phyloP scores from a whole-genome alignment of 2,329 filamentous ascomycete genomes.

The Xylaria sp. region DNA sequence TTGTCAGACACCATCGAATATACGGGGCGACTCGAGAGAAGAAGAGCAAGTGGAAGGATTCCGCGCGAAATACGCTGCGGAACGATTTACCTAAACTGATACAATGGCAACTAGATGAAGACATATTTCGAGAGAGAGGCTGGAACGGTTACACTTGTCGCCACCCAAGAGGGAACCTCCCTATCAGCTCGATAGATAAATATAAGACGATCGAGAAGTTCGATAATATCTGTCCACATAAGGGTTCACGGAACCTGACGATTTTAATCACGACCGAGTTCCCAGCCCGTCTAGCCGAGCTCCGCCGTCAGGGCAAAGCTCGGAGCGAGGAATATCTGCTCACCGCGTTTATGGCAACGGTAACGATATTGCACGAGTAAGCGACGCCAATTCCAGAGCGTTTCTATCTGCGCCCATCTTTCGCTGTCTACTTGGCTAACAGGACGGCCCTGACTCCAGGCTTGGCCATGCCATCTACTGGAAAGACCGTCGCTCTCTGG shows the following conservation, averaged over 20 bases:
- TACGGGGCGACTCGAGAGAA: slow-evolving; percentile 41
- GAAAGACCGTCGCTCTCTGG: slow-evolving; percentile 48
- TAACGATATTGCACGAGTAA: slow-evolving; percentile 52
- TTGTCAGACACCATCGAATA: slow-evolving; percentile 46
- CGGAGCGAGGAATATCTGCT: slow-evolving; percentile 50
- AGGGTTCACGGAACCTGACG: slow-evolving; percentile 42
- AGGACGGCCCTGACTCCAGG: slow-evolving; percentile 32
- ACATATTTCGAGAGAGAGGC: slow-evolving; percentile 47
- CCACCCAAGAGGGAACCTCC: slow-evolving; percentile 43
- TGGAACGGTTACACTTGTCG: slow-evolving; percentile 52
- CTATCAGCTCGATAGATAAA: slow-evolving; percentile 43
- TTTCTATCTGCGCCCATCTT: background rate
- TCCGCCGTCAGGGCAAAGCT: slow-evolving; percentile 42
- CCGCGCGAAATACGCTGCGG: slow-evolving; percentile 38
- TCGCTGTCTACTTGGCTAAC: slow-evolving; percentile 9
- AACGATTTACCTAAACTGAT: slow-evolving; percentile 40
- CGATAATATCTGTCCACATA: slow-evolving; percentile 39
- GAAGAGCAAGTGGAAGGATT: slow-evolving; percentile 41
- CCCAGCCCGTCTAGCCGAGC: slow-evolving; percentile 44
- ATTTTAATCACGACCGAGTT: slow-evolving; percentile 49
- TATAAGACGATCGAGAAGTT: slow-evolving; percentile 44
- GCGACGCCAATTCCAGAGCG: slow-evolving; percentile 20
- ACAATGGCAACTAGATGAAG: slow-evolving; percentile 49
- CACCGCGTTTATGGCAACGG: slow-evolving; percentile 51
- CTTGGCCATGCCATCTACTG: slow-evolving; percentile 51